Evolutionary conservation across 1,284 basidiomycete species (phyloP).

Genomic region (Megacollybia platyphylla): DNA sequence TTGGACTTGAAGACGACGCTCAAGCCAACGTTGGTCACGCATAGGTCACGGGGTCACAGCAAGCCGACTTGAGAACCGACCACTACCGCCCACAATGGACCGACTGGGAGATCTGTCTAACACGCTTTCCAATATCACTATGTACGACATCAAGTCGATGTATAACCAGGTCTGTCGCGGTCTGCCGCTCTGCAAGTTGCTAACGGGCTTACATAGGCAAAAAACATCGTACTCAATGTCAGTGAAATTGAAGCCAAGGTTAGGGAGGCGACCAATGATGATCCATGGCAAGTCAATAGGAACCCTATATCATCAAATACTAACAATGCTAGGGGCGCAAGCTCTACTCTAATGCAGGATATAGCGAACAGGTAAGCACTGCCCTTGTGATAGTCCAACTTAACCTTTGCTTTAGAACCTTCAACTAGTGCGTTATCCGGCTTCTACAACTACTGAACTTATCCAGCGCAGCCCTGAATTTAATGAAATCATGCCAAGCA

Average conservation of each 20-base stretch:
- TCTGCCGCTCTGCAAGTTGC: neutral
- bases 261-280: slow-evolving; percentile 94
- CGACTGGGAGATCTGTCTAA: slow-evolving; percentile 55
- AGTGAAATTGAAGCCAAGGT: slow-evolving; percentile 98
- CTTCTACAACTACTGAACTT: slow-evolving; percentile 1
- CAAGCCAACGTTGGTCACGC: too few relatives aligned
- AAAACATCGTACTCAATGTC: slow-evolving; percentile 87
- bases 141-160: slow-evolving; percentile 91
- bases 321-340: slow-evolving; percentile 70
- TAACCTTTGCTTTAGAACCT: slow-evolving; percentile 42
- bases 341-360: slow-evolving; percentile 96
- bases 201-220: slow-evolving; percentile 31
- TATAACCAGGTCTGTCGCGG: slow-evolving; percentile 66
- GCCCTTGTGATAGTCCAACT: neutral
- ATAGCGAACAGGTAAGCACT: slow-evolving; percentile 82
- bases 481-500: slow-evolving; percentile 99
- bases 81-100: slow-evolving; percentile 26
- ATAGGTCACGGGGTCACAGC: too few relatives aligned
- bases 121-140: slow-evolving; percentile 61
- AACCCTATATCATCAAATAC: neutral
- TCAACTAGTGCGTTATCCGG: slow-evolving; percentile 67
- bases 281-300: slow-evolving; percentile 67
- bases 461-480: slow-evolving; percentile 71
- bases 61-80: too few relatives aligned
- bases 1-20: too few relatives aligned